Evolutionary conservation across 2,329 filamentous ascomycete species (phyloP), one percentile per base, ranked within the genome.

Genomic region (Leptographium wingfieldii): DNA sequence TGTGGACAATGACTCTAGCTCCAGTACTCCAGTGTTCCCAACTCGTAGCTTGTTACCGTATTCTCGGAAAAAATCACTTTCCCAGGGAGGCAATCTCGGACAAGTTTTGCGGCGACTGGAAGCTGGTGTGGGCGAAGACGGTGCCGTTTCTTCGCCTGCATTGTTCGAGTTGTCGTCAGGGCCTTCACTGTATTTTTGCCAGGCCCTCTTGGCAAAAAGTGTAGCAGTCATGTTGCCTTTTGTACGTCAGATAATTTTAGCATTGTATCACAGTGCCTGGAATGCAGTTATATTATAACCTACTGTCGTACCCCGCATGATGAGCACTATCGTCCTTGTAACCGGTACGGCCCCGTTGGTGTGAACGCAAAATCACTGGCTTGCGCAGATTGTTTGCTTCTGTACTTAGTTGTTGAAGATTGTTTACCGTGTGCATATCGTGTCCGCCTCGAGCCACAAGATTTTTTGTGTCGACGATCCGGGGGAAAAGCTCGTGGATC

Each of bases 391-490:
- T 22, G 2, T 53, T n/a, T 3, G 60, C 35, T 3, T 62, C 52
- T 1, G 1, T 3, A 33, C 60, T 65, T 5, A 64, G 61, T 12
- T 66, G 62, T 11, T 57, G 54, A 3, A 69, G 64, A 16, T 5
- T 64, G 9, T 61, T 53, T 1, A 62, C 60, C 4, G 64, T 48
- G 84, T 95, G 40, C 90, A 95, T 65, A 87, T 94, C 68, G 83
- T 95, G 60, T 86, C 83, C 2, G 82, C 86, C 7, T 80, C 35
- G 25, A 85, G 88, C 58, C 84, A 87, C 0, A 82, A 89, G 59
- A 82, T 95, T 11, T 69, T 95, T 49, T 86, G 90, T 40, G 81
- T 96, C 43, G 83, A 87, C 58, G 69, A 80, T 59, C 0, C 70
- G 68, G 0, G 76, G 73, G 48, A 77, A 74, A 3, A 80, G 65